Percentiles rank a stretch among this genome's conserved stretches.
Conservation (phyloP, 2,329 filamentous ascomycete species). For the Drechslera avenae region DNA sequence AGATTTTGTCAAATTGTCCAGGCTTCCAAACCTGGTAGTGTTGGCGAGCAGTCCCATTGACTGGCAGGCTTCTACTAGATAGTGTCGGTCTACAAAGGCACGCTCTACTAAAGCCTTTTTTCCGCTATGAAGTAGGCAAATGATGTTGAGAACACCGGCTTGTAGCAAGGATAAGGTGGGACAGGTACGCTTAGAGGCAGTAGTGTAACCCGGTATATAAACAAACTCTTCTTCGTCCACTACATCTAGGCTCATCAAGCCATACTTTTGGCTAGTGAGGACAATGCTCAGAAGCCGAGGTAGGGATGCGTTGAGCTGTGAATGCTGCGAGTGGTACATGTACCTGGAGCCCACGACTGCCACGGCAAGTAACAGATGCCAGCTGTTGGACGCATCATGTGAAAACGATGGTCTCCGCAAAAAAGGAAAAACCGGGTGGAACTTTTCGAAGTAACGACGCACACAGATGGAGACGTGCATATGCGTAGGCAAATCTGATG, state of each 20-base stretch:
- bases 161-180: slow-evolving; percentile 8
- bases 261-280: slow-evolving; percentile 2
- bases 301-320: not conserved
- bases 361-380: slow-evolving; percentile 34
- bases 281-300: slow-evolving; percentile 3
- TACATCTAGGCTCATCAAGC: not conserved
- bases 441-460: slow-evolving; percentile 33
- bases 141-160: slow-evolving; percentile 16
- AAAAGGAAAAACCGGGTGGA: slow-evolving; percentile 38
- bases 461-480: slow-evolving; percentile 28
- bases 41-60: slow-evolving; percentile 5
- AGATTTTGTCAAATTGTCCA: not conserved
- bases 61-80: slow-evolving; percentile 12
- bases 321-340: slow-evolving; percentile 5
- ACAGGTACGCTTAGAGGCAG: not conserved
- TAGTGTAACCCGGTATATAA: not conserved
- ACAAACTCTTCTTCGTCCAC: slow-evolving; percentile 1
- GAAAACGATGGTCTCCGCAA: slow-evolving; percentile 29
- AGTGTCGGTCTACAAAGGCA: slow-evolving; percentile 2
- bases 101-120: slow-evolving; percentile 7
- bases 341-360: slow-evolving; percentile 35
- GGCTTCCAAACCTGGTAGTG: not conserved
- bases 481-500: slow-evolving; percentile 26
- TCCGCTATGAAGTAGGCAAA: slow-evolving; percentile 16
- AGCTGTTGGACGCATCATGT: slow-evolving; percentile 10